A percentile compares a stretch with the other conserved stretches of the same genome.
Evolutionary conservation across 1,284 basidiomycete species (phyloP).

Genomic region (Coriolopsis trogii): DNA sequence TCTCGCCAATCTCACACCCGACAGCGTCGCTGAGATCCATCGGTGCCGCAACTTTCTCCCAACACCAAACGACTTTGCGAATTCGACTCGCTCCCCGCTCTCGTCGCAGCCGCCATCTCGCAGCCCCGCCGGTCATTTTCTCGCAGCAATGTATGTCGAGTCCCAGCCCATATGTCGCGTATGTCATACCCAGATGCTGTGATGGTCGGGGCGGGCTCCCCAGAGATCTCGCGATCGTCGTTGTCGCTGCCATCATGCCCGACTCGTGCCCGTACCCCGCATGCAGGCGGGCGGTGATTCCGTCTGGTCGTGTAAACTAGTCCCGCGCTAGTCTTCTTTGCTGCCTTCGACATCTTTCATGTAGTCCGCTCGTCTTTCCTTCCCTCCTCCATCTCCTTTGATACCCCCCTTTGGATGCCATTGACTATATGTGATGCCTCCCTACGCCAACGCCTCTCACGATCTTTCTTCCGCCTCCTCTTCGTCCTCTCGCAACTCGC

Average conservation of each 20-base stretch:
- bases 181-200: conserved; percentile 10
- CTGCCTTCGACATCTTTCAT: too few species aligned
- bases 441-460: conserved; percentile 25
- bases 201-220: conserved; percentile 20
- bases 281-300: conserved; percentile 14
- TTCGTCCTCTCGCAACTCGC: conserved; percentile 27
- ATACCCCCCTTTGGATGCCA: conserved; percentile 10
- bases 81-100: too few species aligned
- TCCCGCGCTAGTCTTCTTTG: conserved; percentile 8
- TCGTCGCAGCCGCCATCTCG: too few species aligned
- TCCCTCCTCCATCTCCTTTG: conserved; percentile 2
- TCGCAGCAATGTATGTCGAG: conserved; percentile 17
- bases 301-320: conserved; percentile 18
- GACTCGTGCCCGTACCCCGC: conserved; percentile 6
- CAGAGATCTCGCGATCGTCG: conserved; percentile 23
- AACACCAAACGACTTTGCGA: too few species aligned
- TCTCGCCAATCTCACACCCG: too few species aligned
- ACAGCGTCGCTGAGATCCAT: too few species aligned
- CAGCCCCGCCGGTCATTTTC: too few species aligned
- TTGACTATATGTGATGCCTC: too few species aligned
- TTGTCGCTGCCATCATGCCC: conserved; percentile 10
- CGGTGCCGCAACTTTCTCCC: too few species aligned
- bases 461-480: conserved; percentile 31
- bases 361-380: conserved; percentile 8
- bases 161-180: background rate